Base-by-base conservation (phyloP, 768 basidiomycete species). In the Tricholoma matsutake region DNA sequence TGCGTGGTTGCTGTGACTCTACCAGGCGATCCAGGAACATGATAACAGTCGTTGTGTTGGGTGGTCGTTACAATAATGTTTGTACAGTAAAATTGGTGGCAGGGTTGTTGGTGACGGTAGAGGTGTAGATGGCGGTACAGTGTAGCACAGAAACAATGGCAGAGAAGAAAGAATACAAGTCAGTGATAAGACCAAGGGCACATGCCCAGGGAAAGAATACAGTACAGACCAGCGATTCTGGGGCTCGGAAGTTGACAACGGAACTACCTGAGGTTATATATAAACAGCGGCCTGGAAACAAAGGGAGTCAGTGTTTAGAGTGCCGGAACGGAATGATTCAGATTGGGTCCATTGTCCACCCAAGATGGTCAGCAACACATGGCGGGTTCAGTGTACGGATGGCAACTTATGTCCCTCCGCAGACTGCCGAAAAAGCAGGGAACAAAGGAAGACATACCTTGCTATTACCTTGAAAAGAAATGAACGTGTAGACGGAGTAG, bases 401-500 rank as follows among this genome's bases (percentile, higher is more conserved):
- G 54, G 56, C 54, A 43, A 55, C 53, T 34, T 25, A 32, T 5
- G 13, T 13, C 10, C 35, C 51, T 52, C 20, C 54, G 61, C 57
- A 57, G 41, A 37, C 39, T 49, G 25, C 57, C 64, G 63, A 63
- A 62, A 49, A 51, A 31, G 43, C 43, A 41, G 52, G 43, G 41
- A 55, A 56, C 41, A 55, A 51, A 55, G 35, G 39, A 55, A 35
- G 31, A 43, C 55, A 59, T 53, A 65, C 57, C 67, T 66, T 65
- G 61, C 59, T 72, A 78, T 62, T 63, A 86, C 86, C 82, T 83
- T 77, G 75, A 65, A 65, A 72, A 67, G 75, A 76, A 87, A 86
- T 64, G 86, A 88, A 69, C 73, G 84, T 82, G 72, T 73, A 71
- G 67, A 79, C 84, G 85, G 85, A 87, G 85, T 86, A 85, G 84